These are phyloP conservation scores for Epichloe typhina DNA, from an alignment of 2,329 filamentous ascomycete genomes.

Conservation along the genomic window DNA sequence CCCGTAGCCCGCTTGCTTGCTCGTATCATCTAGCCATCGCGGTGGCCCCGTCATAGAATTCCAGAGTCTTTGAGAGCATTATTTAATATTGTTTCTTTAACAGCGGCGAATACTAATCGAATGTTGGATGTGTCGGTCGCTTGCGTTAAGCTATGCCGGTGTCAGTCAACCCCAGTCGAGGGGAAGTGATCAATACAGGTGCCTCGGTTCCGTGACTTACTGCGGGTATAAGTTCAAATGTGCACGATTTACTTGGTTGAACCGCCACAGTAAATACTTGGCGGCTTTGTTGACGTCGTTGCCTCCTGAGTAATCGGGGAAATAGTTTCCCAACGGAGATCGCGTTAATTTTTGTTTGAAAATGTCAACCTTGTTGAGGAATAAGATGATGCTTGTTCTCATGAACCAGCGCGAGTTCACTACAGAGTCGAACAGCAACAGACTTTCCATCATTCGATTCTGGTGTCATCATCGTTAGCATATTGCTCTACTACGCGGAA, in stretches of 20 bases:
- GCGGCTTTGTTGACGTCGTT: constrained; percentile 97
- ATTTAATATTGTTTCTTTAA: constrained; percentile 97
- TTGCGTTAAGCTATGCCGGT: constrained; percentile 66
- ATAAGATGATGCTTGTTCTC: constrained; percentile 95
- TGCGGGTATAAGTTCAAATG: constrained; percentile 96
- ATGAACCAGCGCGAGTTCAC: constrained; percentile 99
- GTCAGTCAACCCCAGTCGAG: neutral
- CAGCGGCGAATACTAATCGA: constrained; percentile 89
- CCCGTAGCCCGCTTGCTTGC: constrained; percentile 1
- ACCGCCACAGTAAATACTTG: constrained; percentile 95
- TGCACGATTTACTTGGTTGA: constrained; percentile 95
- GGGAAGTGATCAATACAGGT: neutral
- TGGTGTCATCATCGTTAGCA: constrained; percentile 22
- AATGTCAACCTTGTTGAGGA: constrained; percentile 97
- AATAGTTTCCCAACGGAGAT: constrained; percentile 87
- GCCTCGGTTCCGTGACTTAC: constrained; percentile 39
- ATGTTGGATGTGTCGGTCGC: constrained; percentile 98
- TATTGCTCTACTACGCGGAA: neutral
- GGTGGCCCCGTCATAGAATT: constrained; percentile 52
- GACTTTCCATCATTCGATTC: constrained; percentile 99
- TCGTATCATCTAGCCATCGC: constrained; percentile 9
- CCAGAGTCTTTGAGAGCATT: constrained; percentile 97
- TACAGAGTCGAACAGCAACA: constrained; percentile 93
- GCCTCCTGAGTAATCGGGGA: constrained; percentile 93
- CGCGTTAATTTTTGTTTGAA: constrained; percentile 89